Base-by-base conservation (phyloP, 179 eudicot species). In the Vitellaria paradoxa region DNA sequence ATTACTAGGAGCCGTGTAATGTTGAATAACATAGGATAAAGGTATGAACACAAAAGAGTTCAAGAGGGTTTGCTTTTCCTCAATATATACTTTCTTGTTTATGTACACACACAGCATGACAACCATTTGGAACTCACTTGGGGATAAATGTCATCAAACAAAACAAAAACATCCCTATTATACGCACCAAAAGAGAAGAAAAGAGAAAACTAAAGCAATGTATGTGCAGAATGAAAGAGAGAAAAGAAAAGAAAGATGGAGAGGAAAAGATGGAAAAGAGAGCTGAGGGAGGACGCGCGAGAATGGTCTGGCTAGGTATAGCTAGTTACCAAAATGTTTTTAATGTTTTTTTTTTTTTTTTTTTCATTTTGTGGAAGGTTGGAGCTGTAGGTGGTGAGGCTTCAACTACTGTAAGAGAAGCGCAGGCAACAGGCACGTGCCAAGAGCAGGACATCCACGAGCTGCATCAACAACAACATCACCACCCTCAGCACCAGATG, bases 371-470 rank as follows among this genome's bases (percentile, higher is more conserved):
- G 26, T 68, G 66, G 62, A 79, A 93, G 98, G 91, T 81, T 71
- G 93, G 94, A 79, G 85, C 12, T 7, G 55, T 84, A 10, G 89
- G 37, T 30, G 37, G 88, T 66, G 98, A 87, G 74, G 87, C 76
- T 81, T 87, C 94, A 73, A 87, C 85, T 13, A 80, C 55, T 2
- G 55, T 81, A 68, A 85, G 88, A 80, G 96, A 87, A 62, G 83
- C 62, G 13, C 47, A 79, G 62, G 82, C 81, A 65, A 70, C 85
- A 40, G 81, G 81, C 88, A 81, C 84, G 84, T 86, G 89, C 80
- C 86, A 83, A 37, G 87, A 76, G 73, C 82, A 74, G 70, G 84
- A 87, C 55, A 70, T 82, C 64, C 76, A 70, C 63, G 78, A 65
- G 59, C 81, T 45, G 9, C 86, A 85, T 11, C 86, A 85, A 59